phyloP scores from a whole-genome alignment of 352 stramenopile species.

The Pythium diclinum region DNA sequence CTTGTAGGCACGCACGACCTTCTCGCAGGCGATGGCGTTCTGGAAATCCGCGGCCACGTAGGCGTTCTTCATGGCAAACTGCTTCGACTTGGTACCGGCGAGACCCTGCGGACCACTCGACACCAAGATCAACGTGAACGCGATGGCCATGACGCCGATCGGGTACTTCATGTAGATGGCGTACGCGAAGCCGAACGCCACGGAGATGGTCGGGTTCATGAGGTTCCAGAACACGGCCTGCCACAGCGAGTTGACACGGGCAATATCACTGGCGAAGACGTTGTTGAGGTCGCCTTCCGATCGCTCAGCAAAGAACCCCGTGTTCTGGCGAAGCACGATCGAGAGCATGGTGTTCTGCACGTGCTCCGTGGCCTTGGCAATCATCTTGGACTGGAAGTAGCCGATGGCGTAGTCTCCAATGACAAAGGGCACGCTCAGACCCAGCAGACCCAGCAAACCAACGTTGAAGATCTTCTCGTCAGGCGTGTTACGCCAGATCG shows the following conservation, averaged over 20 bases:
- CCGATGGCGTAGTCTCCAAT: constrained; percentile 81
- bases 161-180: constrained; percentile 79
- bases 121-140: constrained; percentile 74
- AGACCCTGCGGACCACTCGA: constrained; percentile 82
- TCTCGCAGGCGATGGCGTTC: constrained; percentile 82
- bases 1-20: constrained; percentile 83
- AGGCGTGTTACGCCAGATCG: constrained; percentile 19
- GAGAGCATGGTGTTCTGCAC: constrained; percentile 71
- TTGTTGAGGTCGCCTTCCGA: constrained; percentile 89
- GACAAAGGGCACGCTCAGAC: constrained; percentile 79
- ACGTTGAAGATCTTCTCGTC: constrained; percentile 59
- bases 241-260: constrained; percentile 82
- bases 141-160: constrained; percentile 82
- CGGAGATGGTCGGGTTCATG: constrained; percentile 73
- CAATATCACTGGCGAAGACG: constrained; percentile 82
- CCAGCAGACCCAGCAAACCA: constrained; percentile 69
- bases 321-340: constrained; percentile 80
- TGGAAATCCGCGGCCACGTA: constrained; percentile 87
- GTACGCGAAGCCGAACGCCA: constrained; percentile 83
- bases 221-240: constrained; percentile 89
- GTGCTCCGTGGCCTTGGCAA: constrained; percentile 82
- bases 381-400: constrained; percentile 91
- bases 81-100: constrained; percentile 76
- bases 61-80: constrained; percentile 85
- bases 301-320: constrained; percentile 77